A percentile compares a stretch with the other conserved stretches of the same genome.
Conservation (phyloP, 2,329 filamentous ascomycete genomes). For the Stachybotrys chartarum region DNA sequence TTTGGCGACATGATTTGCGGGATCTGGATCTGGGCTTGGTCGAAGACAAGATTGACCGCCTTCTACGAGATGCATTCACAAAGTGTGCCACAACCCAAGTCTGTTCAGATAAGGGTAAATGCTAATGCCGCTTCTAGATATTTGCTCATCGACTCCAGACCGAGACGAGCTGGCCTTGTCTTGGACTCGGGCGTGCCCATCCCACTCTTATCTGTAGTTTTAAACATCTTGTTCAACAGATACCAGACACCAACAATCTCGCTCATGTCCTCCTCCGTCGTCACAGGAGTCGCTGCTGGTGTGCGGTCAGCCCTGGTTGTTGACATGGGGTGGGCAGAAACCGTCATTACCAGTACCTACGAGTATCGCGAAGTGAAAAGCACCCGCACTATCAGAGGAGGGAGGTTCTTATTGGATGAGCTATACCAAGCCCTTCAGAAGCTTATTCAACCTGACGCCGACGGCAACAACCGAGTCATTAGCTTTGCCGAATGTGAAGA, state of each 20-base stretch:
- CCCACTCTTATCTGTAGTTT: constrained; percentile 64
- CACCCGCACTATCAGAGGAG: constrained; percentile 65
- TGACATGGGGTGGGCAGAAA: constrained; percentile 91
- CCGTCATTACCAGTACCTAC: constrained; percentile 76
- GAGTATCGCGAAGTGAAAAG: constrained; percentile 79
- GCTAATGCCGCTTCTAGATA: constrained; percentile 31
- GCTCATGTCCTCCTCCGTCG: constrained; percentile 69
- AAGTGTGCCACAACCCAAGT: constrained; percentile 47
- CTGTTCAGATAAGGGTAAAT: background rate
- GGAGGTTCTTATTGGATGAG: constrained; percentile 61
- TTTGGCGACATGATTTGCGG: constrained; percentile 73
- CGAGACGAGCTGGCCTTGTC: constrained; percentile 66
- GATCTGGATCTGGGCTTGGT: constrained; percentile 71
- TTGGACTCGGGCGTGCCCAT: constrained; percentile 73
- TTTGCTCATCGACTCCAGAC: constrained; percentile 66
- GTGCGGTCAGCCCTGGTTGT: constrained; percentile 79
- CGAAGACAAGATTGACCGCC: constrained; percentile 79
- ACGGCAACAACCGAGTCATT: constrained; percentile 31
- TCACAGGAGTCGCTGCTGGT: constrained; percentile 71
- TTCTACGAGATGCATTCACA: constrained; percentile 72
- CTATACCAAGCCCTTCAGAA: constrained; percentile 55
- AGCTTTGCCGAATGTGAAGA: constrained; percentile 80
- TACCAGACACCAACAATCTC: constrained; percentile 78
- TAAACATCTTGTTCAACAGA: constrained; percentile 73
- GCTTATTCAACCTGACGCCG: constrained; percentile 19